These are phyloP conservation scores for Nectriaceae sp. DNA, from an alignment of 2,329 filamentous ascomycete species.

Conservation along the genomic window DNA sequence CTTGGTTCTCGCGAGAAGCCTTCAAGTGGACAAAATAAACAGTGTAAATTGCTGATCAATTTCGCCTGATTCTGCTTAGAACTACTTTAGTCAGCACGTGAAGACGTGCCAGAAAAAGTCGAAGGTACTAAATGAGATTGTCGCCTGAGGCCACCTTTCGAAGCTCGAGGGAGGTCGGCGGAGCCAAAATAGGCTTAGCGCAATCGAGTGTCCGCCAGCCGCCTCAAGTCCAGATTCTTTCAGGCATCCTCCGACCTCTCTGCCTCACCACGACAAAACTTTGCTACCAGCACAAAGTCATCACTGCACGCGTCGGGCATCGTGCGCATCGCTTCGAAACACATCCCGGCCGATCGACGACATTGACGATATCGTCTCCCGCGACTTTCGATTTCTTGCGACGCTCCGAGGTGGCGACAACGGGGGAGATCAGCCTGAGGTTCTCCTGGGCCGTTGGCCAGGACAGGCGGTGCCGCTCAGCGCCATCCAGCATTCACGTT, in stretches of 20 bases:
- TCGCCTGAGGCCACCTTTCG: constrained; percentile 26
- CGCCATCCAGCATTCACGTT: constrained; percentile 42
- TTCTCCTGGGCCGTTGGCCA: constrained; percentile 51
- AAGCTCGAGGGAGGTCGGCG: constrained; percentile 13
- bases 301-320: constrained; percentile 57
- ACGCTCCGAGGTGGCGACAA: constrained; percentile 46
- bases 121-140: constrained; percentile 6
- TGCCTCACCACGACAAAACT: constrained; percentile 48
- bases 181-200: constrained; percentile 22
- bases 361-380: constrained; percentile 34
- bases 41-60: constrained; percentile 13
- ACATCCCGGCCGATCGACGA: constrained; percentile 25
- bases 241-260: constrained; percentile 40
- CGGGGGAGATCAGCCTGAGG: constrained; percentile 45
- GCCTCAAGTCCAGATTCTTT: constrained; percentile 48
- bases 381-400: constrained; percentile 40
- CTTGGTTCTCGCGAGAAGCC: not conserved
- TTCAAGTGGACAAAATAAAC: too few relatives aligned
- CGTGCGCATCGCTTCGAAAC: constrained; percentile 39
- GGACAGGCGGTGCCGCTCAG: constrained; percentile 45
- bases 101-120: constrained; percentile 17
- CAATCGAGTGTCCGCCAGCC: constrained; percentile 34
- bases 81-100: constrained; percentile 25
- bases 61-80: too few relatives aligned
- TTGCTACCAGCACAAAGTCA: constrained; percentile 40